Evolutionary conservation across 2,329 filamentous ascomycete genomes (phyloP).

Genomic region (Dichotomopilus funicola): DNA sequence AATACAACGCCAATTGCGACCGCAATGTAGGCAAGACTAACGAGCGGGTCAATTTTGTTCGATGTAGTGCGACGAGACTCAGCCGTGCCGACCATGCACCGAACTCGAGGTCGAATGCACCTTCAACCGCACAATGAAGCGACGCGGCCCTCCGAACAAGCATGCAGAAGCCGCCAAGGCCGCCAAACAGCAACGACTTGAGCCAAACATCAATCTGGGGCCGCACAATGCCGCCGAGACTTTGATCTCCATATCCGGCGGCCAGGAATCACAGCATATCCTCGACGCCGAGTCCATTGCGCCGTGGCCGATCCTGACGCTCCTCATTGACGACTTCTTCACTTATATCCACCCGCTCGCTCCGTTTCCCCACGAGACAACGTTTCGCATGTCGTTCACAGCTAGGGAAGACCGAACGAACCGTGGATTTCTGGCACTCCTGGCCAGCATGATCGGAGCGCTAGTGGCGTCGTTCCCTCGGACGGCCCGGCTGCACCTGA

Average conservation of each 20-base stretch:
- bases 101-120: constrained; percentile 54
- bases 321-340: constrained; percentile 75
- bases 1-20: too few species aligned
- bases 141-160: constrained; percentile 53
- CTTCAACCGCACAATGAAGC: constrained; percentile 50
- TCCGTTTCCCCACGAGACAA: constrained; percentile 73
- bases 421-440: constrained; percentile 60
- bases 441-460: constrained; percentile 67
- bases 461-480: constrained; percentile 73
- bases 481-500: constrained; percentile 63
- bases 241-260: constrained; percentile 39
- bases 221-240: constrained; percentile 44
- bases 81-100: constrained; percentile 51
- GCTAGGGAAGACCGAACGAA: constrained; percentile 60
- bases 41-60: too few species aligned
- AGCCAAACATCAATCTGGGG: constrained; percentile 26
- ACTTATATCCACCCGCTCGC: constrained; percentile 72
- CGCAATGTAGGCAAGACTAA: too few species aligned
- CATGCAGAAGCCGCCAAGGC: constrained; percentile 50
- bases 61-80: constrained; percentile 45
- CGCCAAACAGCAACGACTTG: constrained; percentile 42
- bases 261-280: constrained; percentile 27
- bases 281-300: constrained; percentile 64
- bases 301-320: constrained; percentile 59
- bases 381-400: constrained; percentile 63